Evolutionary conservation across 2,329 filamentous ascomycete genomes (phyloP).

Genomic region (Aspergillus sp.): DNA sequence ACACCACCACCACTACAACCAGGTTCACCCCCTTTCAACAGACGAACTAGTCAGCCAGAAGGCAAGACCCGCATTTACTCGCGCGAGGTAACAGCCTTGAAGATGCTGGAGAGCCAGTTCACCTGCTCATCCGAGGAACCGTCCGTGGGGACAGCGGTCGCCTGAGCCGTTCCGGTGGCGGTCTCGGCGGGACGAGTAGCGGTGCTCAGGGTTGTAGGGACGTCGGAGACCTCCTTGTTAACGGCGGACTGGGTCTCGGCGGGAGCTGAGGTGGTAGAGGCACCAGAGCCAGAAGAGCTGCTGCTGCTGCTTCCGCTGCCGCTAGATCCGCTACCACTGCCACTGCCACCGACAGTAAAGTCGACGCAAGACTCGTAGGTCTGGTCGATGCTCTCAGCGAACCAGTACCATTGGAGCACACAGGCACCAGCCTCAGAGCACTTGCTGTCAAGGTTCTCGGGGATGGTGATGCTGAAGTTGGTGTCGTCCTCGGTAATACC

Average conservation of each 20-base stretch:
- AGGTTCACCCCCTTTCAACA: neutral
- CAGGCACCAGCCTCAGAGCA: constrained; percentile 30
- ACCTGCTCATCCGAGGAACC: constrained; percentile 22
- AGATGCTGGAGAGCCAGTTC: constrained; percentile 12
- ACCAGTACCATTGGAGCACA: constrained; percentile 39
- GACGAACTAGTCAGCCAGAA: neutral
- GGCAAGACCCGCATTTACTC: neutral
- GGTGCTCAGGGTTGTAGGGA: constrained; percentile 15
- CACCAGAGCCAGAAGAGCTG: constrained; percentile 14
- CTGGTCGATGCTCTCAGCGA: constrained; percentile 33
- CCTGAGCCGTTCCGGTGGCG: constrained; percentile 1
- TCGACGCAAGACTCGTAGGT: constrained; percentile 38
- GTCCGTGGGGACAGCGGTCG: constrained; percentile 16
- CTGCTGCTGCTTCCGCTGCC: constrained; percentile 12
- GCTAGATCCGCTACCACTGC: constrained; percentile 16
- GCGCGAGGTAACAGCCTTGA: constrained; percentile 18
- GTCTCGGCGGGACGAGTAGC: constrained; percentile 12
- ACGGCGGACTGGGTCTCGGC: constrained; percentile 9
- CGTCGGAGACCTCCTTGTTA: neutral
- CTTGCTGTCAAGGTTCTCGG: constrained; percentile 26
- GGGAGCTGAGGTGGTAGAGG: constrained; percentile 7
- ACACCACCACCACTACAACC: neutral
- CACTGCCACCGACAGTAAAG: constrained; percentile 26
- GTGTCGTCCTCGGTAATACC: constrained; percentile 27
- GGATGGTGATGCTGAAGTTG: constrained; percentile 33